Evolutionary conservation across 2,329 filamentous ascomycete genomes (phyloP).

Genomic region (Podosphaera fusca): DNA sequence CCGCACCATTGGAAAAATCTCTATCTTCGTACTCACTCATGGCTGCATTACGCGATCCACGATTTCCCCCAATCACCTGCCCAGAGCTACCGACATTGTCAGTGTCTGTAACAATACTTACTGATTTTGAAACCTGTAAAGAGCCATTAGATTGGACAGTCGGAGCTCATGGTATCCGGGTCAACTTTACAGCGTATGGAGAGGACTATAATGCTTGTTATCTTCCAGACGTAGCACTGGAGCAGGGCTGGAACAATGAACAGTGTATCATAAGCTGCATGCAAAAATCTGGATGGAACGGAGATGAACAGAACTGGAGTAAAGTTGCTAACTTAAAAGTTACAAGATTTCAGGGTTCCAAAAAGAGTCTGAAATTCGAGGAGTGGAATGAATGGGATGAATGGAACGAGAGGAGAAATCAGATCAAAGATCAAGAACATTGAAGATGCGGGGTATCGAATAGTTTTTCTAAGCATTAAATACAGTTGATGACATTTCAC

Average conservation of each 20-base stretch:
- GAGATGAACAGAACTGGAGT: slow-evolving; percentile 42
- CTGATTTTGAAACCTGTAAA: slow-evolving; percentile 55
- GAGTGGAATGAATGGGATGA: slow-evolving; percentile 64
- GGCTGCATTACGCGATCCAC: slow-evolving; percentile 42
- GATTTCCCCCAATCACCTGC: slow-evolving; percentile 31
- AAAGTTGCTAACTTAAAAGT: slow-evolving; percentile 52
- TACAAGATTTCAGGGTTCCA: slow-evolving; percentile 70
- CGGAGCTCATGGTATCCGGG: slow-evolving; percentile 66
- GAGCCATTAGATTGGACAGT: slow-evolving; percentile 67
- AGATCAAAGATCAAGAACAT: no score
- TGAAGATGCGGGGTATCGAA: no score
- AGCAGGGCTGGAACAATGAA: slow-evolving; percentile 90
- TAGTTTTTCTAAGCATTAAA: no score
- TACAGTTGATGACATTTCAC: no score
- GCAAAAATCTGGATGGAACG: slow-evolving; percentile 83
- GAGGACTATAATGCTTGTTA: slow-evolving; percentile 69
- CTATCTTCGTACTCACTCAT: slow-evolving; percentile 64
- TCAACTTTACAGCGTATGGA: slow-evolving; percentile 56
- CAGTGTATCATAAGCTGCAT: slow-evolving; percentile 77
- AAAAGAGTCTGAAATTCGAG: slow-evolving; percentile 42
- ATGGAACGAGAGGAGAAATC: slow-evolving; percentile 29
- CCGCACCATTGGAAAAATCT: slow-evolving; percentile 48
- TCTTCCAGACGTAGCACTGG: slow-evolving; percentile 68
- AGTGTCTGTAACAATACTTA: slow-evolving; percentile 59
- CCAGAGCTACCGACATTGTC: slow-evolving; percentile 33